These are phyloP conservation scores for Xylariales sp. DNA, from an alignment of 2,329 filamentous ascomycete genomes.

Conservation along the genomic window DNA sequence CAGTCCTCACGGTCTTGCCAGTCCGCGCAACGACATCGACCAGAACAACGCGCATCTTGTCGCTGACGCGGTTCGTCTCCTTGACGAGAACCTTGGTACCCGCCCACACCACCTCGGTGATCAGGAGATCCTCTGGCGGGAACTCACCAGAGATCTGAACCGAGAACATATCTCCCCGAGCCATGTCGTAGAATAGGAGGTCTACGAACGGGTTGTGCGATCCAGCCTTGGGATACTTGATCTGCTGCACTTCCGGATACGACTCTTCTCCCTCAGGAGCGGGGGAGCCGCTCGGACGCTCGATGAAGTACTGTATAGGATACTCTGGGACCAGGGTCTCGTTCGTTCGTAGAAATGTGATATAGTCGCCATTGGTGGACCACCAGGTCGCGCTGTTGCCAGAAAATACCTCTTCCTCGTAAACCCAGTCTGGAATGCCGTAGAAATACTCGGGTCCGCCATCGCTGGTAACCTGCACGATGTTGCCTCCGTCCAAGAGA, in stretches of 20 bases:
- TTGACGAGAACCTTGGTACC: slow-evolving; percentile 80
- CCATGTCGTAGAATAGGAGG: slow-evolving; percentile 82
- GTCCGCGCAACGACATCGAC: slow-evolving; percentile 72
- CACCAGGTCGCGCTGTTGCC: slow-evolving; percentile 90
- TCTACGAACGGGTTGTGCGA: slow-evolving; percentile 89
- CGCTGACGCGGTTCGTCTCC: slow-evolving; percentile 91
- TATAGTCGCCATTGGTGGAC: slow-evolving; percentile 81
- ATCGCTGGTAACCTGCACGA: slow-evolving; percentile 76
- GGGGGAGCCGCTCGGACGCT: slow-evolving; percentile 70
- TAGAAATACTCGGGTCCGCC: slow-evolving; percentile 90
- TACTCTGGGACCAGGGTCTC: slow-evolving; percentile 90
- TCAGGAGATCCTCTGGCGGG: slow-evolving; percentile 74
- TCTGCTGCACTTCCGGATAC: slow-evolving; percentile 84
- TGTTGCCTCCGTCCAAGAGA: slow-evolving; percentile 49
- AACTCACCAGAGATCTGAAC: slow-evolving; percentile 78
- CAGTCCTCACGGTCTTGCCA: slow-evolving; percentile 73
- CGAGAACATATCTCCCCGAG: slow-evolving; percentile 71
- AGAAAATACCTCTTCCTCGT: slow-evolving; percentile 78
- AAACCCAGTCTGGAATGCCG: slow-evolving; percentile 96
- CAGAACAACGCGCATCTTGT: slow-evolving; percentile 81
- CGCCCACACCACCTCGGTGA: slow-evolving; percentile 91
- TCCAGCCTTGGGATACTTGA: slow-evolving; percentile 97
- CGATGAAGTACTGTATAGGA: slow-evolving; percentile 89
- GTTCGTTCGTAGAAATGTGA: slow-evolving; percentile 91
- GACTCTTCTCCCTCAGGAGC: slow-evolving; percentile 71